These are phyloP conservation scores for Macrophomina phaseolina DNA, from an alignment of 2,329 filamentous ascomycete genomes.

Conservation along the genomic window DNA sequence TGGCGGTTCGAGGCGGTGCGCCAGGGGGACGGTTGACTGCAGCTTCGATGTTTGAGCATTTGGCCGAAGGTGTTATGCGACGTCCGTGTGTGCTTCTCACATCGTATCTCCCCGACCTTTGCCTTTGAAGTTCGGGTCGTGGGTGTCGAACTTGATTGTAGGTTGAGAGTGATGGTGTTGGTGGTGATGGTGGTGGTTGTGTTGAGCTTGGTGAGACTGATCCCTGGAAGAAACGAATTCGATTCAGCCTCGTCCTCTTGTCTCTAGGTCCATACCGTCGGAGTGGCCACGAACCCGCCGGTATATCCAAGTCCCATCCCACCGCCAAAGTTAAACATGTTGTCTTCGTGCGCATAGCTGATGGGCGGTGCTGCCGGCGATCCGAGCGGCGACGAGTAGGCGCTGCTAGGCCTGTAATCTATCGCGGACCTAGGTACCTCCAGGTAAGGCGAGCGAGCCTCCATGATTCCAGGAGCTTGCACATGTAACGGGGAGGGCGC, in stretches of 20 bases:
- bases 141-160: constrained; percentile 16
- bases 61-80: constrained; percentile 3
- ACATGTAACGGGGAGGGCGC: constrained; percentile 53
- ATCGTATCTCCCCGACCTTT: constrained; percentile 26
- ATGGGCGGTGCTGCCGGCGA: constrained; percentile 43
- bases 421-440: constrained; percentile 50
- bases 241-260: constrained; percentile 43
- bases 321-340: constrained; percentile 46
- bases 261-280: constrained; percentile 49
- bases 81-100: constrained; percentile 12
- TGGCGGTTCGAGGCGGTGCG: neutral
- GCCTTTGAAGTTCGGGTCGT: constrained; percentile 26
- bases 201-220: constrained; percentile 30
- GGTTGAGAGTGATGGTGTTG: constrained; percentile 26
- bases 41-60: constrained; percentile 18
- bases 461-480: constrained; percentile 41
- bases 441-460: constrained; percentile 50
- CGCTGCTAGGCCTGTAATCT: constrained; percentile 38
- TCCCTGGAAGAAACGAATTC: constrained; percentile 45
- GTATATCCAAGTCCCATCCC: constrained; percentile 46
- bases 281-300: constrained; percentile 51
- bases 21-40: constrained; percentile 4
- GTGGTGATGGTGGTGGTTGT: constrained; percentile 15
- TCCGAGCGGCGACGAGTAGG: constrained; percentile 44
- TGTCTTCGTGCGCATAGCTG: constrained; percentile 47